Evolutionary conservation across 257 asterid genomes (phyloP), one percentile per base, ranked within the genome.

Genomic region (Rauvolfia tetraphylla): DNA sequence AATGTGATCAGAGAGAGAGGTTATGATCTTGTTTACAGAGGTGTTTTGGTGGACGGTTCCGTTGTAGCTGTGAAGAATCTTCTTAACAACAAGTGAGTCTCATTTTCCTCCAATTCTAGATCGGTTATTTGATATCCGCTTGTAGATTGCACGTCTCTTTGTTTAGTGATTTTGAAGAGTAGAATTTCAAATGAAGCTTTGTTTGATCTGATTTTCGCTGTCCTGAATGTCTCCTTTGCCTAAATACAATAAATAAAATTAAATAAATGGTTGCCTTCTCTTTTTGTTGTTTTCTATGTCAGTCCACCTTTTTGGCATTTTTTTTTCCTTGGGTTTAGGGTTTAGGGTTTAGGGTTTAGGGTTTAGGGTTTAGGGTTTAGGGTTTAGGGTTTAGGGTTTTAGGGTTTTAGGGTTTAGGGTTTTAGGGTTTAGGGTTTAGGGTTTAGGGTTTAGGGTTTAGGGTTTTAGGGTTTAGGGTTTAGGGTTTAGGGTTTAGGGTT

Each of bases 1-100:
- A 90, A 84, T 86, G 93, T 93, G 84, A 85, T 93, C 44, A 97
- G 98, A 65, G 91, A 93, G 81, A 97, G 98, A 46, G 98, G 98
- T 46, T 93, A 91, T 25, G 98, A 97, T 17, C 69, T 91, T 73
- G 98, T 93, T 44, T 93, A 86, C 80, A 90, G 90, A 27, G 97
- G 92, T 68, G 89, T 85, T 71, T 77, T 91, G 78, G 82, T 68
- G 59, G 97, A 86, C 72, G 89, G 93, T 31, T 84, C 90, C 68
- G 89, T 88, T 0, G 88, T 93, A 53, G 98, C 98, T 57, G 95
- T 89, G 25, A 93, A 93, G 81, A 88, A 85, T 72, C 97, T 93
- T 75, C 89, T 84, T 0, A 91, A 93, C 81, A 93, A 89, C 86
- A 93, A 90, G 98, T 93, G 75, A 84, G 90, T 75, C 57, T 8